Base-by-base conservation (phyloP, 139 green algal species). In the Chlamydomonas sp. region DNA sequence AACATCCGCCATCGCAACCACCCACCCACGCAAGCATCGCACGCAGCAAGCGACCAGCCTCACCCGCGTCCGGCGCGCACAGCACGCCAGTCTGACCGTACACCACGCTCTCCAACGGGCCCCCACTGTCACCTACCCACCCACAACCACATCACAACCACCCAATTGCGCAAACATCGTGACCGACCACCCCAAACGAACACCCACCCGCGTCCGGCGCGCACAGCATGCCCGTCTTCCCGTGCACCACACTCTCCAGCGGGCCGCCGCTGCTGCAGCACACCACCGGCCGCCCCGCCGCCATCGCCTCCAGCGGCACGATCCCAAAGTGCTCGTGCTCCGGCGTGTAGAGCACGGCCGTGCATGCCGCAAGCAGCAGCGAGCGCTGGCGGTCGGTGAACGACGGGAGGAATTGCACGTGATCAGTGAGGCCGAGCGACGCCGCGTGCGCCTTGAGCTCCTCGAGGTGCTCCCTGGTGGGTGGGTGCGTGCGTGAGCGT, bases 311-410 rank as follows among this genome's bases (percentile, higher is more conserved):
- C 36, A 99, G 68, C 3, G 94, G 94, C 54, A 99, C 95, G 65
- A 99, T 99, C 47, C 94, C 94, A 84, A 99, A 98, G 84, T 99
- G 94, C 79, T 99, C 94, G 57, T 91, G 70, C 70, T 87, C 66
- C 0, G 90, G 91, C 0, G 94, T 99, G 57, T 77, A 77, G 2
- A 77, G 84, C 96, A 99, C 29, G 96, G 36, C 35, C 96, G 86
- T 24, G 77, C 85, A 24, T 63, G 78, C 72, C 0, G 79, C 73
- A 43, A 98, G 77, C 73, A 98, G 81, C 26, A 75, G 72, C 35
- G 39, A 54, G 49, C 86, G 83, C 71, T 96, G 83, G 26, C 72
- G 75, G 71, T 93, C 82, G 1, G 80, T 93, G 73, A 98, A 96
- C 30, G 86, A 95, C 0, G 85, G 83, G 57, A 98, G 35, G 64